Conservation (phyloP, 257 asterid genomes). For the Eucommia ulmoides region DNA sequence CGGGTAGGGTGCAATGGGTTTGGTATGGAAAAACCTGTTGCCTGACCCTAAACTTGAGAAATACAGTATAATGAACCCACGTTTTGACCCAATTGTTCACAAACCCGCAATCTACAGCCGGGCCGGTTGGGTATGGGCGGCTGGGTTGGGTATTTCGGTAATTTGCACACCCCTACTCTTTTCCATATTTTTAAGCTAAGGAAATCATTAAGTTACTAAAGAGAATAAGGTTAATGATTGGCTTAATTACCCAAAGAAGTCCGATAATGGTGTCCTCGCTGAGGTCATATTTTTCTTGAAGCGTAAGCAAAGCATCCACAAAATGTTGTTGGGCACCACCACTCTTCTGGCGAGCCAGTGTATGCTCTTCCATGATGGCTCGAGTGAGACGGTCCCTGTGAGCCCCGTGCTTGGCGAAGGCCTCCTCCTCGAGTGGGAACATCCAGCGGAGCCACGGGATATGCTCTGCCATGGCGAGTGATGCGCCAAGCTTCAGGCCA, state of each 20-base stretch:
- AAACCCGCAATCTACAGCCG: no score
- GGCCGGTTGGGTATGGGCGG: no score
- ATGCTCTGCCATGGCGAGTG: neutral
- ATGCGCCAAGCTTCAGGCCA: neutral
- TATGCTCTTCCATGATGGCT: neutral
- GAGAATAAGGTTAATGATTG: neutral
- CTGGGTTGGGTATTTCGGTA: no score
- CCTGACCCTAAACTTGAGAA: no score
- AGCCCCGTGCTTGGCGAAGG: neutral
- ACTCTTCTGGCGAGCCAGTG: constrained; percentile 21
- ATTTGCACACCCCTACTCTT: no score
- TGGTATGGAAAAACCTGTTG: no score
- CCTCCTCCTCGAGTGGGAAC: neutral
- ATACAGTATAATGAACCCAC: no score
- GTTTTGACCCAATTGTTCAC: no score
- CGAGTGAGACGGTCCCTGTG: neutral
- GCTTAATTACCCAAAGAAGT: constrained; percentile 55
- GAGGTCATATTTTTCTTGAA: constrained; percentile 52
- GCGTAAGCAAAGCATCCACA: constrained; percentile 49
- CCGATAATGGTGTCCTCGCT: constrained; percentile 74
- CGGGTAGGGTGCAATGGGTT: no score
- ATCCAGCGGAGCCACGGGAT: neutral
- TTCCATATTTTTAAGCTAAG: no score
- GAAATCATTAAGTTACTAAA: no score
- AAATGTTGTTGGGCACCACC: constrained; percentile 59